Evolutionary conservation across 495 filamentous ascomycete species (phyloP).

Genomic region (Eremomyces bilateralis): DNA sequence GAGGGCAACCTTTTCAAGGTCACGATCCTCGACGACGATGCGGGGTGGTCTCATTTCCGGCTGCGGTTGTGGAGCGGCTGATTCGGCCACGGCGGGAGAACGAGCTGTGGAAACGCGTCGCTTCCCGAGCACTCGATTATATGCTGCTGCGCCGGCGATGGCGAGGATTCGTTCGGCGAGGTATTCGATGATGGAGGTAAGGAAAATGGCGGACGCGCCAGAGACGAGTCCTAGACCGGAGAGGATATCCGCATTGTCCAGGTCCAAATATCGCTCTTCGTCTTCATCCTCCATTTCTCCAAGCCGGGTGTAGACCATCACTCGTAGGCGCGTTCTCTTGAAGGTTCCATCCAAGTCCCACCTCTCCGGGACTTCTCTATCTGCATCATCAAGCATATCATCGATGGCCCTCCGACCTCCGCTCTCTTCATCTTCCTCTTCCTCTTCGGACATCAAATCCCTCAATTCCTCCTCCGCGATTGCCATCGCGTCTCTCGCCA

Average conservation of each 20-base stretch:
- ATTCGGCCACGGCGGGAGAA: conserved; percentile 17
- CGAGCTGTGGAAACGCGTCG: conserved; percentile 10
- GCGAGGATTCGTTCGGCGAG: conserved; percentile 78
- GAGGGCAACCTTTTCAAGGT: conserved; percentile 83
- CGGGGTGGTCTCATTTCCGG: not conserved
- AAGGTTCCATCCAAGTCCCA: conserved; percentile 69
- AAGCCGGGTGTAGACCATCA: conserved; percentile 94
- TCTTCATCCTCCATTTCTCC: conserved; percentile 97
- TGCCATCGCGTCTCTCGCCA: conserved; percentile 70
- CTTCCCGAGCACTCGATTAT: conserved; percentile 38
- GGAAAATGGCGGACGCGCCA: conserved; percentile 81
- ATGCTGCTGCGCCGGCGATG: conserved; percentile 75
- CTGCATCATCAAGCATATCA: too few species aligned
- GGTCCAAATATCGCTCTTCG: conserved; percentile 54
- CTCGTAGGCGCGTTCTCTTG: conserved; percentile 76
- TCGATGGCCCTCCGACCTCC: not conserved
- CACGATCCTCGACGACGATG: conserved; percentile 66
- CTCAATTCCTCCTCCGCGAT: conserved; percentile 79
- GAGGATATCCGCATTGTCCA: conserved; percentile 17
- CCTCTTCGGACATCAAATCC: conserved; percentile 63
- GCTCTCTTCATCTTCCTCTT: conserved; percentile 31
- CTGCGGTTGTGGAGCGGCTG: conserved; percentile 16
- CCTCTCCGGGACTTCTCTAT: conserved; percentile 30
- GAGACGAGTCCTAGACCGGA: conserved; percentile 41
- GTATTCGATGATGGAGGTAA: conserved; percentile 85